Percentiles rank a stretch among this genome's conserved stretches.
Evolutionary conservation across 805 yeast genomes (phyloP).

Genomic region (Sugiyamaella valdiviana): DNA sequence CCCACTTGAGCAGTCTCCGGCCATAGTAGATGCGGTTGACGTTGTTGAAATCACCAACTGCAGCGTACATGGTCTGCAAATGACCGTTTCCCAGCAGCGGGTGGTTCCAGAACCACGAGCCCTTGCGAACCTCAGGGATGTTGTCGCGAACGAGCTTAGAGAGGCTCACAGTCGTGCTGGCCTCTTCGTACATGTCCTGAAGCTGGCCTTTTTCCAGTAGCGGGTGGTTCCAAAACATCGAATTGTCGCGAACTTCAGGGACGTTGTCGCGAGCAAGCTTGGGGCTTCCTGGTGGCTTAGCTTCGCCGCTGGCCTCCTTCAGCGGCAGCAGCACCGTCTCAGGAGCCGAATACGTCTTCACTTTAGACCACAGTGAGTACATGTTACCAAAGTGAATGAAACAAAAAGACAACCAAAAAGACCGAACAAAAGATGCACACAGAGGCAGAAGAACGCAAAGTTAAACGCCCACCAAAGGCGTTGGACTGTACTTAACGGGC

Average conservation of each 20-base stretch:
- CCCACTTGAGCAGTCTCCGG: slow-evolving; percentile 56
- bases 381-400: background rate
- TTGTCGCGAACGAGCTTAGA: slow-evolving; percentile 30
- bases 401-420: background rate
- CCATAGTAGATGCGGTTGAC: slow-evolving; percentile 64
- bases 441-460: too few species aligned
- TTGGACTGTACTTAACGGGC: too few species aligned
- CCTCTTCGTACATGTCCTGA: slow-evolving; percentile 7
- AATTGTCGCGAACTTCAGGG: background rate
- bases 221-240: background rate
- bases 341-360: background rate
- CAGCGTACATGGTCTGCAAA: slow-evolving; percentile 69
- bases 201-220: background rate
- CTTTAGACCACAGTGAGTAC: background rate
- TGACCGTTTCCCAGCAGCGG: slow-evolving; percentile 68
- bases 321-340: slow-evolving; percentile 15
- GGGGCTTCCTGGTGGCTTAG: too few species aligned
- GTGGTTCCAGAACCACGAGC: slow-evolving; percentile 48
- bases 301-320: slow-evolving; percentile 8
- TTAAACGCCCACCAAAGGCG: too few species aligned
- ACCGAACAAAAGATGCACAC: background rate
- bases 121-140: slow-evolving; percentile 43
- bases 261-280: too few species aligned
- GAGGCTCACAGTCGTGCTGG: slow-evolving; percentile 22
- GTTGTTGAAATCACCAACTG: slow-evolving; percentile 46